These are phyloP conservation scores for Extremus antarcticus DNA, from an alignment of 495 filamentous ascomycete species.

Conservation along the genomic window DNA sequence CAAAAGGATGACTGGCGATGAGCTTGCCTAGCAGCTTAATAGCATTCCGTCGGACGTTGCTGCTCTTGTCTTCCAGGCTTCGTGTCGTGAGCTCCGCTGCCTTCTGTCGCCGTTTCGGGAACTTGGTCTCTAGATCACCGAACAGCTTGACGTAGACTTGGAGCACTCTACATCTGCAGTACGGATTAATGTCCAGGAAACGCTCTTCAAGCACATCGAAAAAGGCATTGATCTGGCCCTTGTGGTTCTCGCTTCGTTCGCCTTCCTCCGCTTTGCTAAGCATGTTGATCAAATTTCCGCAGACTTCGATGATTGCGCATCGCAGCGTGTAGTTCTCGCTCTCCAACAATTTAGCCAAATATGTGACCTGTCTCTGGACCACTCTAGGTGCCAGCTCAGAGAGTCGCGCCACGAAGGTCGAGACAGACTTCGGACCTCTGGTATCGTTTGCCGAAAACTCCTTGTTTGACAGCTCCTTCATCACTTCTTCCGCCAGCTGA, in stretches of 20 bases:
- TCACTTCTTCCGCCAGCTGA: slow-evolving; percentile 85
- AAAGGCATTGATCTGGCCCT: slow-evolving; percentile 88
- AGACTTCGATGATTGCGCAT: slow-evolving; percentile 92
- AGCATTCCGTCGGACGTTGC: slow-evolving; percentile 88
- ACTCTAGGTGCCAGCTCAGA: slow-evolving; percentile 87
- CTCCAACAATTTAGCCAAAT: slow-evolving; percentile 85
- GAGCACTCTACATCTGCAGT: slow-evolving; percentile 82
- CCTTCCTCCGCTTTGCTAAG: slow-evolving; percentile 68
- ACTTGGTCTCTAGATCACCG: slow-evolving; percentile 76
- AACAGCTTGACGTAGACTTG: slow-evolving; percentile 90
- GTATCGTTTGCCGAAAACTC: slow-evolving; percentile 96
- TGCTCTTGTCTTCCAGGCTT: slow-evolving; percentile 95
- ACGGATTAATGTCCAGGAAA: slow-evolving; percentile 93
- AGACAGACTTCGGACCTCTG: slow-evolving; percentile 93
- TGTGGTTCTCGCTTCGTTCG: slow-evolving; percentile 79
- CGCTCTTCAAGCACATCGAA: slow-evolving; percentile 94
- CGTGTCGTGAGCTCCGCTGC: slow-evolving; percentile 75
- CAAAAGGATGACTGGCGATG: slow-evolving; percentile 87
- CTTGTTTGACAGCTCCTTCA: slow-evolving; percentile 89
- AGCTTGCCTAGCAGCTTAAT: slow-evolving; percentile 83
- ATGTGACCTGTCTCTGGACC: slow-evolving; percentile 94
- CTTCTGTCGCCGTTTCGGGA: slow-evolving; percentile 78
- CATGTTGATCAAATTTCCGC: slow-evolving; percentile 88
- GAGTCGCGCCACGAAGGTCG: slow-evolving; percentile 87
- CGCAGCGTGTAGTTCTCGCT: slow-evolving; percentile 95